A percentile compares a stretch with the other conserved stretches of the same genome.
Conservation (phyloP, 1,284 basidiomycete genomes). For the Ceratobasidium theobromae region DNA sequence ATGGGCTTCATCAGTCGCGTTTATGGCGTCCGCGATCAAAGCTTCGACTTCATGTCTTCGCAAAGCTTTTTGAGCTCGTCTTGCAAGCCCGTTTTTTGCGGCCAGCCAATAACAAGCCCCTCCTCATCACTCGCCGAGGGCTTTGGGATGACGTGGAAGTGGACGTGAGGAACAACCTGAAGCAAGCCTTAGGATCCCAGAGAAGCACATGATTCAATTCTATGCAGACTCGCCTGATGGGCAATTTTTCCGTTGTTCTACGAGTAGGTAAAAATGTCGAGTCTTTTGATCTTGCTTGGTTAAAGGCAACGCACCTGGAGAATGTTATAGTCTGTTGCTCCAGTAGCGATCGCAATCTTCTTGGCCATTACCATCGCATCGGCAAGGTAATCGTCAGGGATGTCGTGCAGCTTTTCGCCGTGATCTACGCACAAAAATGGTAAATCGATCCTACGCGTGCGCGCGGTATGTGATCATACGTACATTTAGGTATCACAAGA, state of each 20-base stretch:
- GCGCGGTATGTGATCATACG: too few relatives aligned
- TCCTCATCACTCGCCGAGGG: slow-evolving; percentile 59
- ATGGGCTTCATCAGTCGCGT: too few relatives aligned
- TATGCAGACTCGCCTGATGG: slow-evolving; percentile 64
- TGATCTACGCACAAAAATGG: slow-evolving; percentile 61
- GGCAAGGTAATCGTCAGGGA: slow-evolving; percentile 78
- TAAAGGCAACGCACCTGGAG: slow-evolving; percentile 55
- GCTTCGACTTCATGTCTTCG: slow-evolving; percentile 59
- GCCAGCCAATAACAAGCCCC: slow-evolving; percentile 81
- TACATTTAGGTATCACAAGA: slow-evolving; percentile 89
- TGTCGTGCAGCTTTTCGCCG: slow-evolving; percentile 71
- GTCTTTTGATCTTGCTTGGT: background rate
- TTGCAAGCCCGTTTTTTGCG: slow-evolving; percentile 41
- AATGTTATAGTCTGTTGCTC: slow-evolving; percentile 82
- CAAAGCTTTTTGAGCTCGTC: slow-evolving; percentile 46
- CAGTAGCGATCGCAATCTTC: slow-evolving; percentile 81
- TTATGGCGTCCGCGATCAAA: too few relatives aligned
- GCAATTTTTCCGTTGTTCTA: slow-evolving; percentile 87
- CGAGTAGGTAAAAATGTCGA: background rate
- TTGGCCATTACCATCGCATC: slow-evolving; percentile 80
- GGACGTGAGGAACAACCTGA: slow-evolving; percentile 80
- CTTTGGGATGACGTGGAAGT: slow-evolving; percentile 93
- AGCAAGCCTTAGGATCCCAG: background rate
- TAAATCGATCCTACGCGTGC: too few relatives aligned
- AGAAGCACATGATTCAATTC: background rate